These are phyloP conservation scores for Blastocladiella emersonii DNA, from an alignment of 371 early-diverging fungal genomes.

Conservation along the genomic window DNA sequence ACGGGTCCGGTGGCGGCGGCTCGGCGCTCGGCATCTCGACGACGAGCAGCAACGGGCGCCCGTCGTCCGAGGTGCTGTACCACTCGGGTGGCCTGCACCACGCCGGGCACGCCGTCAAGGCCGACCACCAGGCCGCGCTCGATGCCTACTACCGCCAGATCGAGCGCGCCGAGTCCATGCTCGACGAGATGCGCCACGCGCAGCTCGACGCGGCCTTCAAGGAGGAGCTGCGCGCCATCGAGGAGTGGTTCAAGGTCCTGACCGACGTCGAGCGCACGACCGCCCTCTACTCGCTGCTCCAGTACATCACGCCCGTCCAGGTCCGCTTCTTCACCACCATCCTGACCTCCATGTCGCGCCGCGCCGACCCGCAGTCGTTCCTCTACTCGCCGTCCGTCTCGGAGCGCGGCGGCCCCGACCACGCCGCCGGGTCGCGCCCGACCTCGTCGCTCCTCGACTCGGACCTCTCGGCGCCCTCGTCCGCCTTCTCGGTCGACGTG, in stretches of 20 bases:
- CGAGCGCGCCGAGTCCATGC: conserved; percentile 71
- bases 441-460: conserved; percentile 6
- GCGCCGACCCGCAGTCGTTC: neutral
- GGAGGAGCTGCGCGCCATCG: conserved; percentile 83
- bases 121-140: neutral
- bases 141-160: conserved; percentile 24
- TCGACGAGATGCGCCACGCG: conserved; percentile 86
- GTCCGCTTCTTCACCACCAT: conserved; percentile 82
- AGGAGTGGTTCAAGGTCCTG: conserved; percentile 85
- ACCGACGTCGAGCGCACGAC: conserved; percentile 83
- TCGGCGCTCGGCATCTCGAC: no score
- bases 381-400: neutral
- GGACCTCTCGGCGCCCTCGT: conserved; percentile 15
- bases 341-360: conserved; percentile 58
- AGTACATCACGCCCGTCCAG: conserved; percentile 78
- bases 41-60: no score
- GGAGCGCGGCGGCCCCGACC: neutral
- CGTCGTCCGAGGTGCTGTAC: no score
- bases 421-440: neutral
- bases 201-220: conserved; percentile 81
- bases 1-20: no score
- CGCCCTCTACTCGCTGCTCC: conserved; percentile 73
- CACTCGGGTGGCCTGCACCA: no score
- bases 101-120: no score
- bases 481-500: conserved; percentile 12